Base-by-base conservation (phyloP, 108 stramenopile genomes). In the Fistulifera solaris region DNA sequence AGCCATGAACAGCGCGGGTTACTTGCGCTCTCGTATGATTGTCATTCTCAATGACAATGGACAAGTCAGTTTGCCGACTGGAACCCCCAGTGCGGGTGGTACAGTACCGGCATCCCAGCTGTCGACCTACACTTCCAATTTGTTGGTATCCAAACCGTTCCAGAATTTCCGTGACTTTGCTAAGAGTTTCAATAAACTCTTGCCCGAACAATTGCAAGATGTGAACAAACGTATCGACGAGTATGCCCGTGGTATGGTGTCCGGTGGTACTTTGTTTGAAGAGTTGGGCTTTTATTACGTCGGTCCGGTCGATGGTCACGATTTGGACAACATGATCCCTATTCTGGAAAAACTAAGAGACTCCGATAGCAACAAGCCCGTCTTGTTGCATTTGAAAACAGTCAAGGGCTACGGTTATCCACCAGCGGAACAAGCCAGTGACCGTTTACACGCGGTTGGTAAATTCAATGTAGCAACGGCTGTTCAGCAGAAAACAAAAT, bases 271-370 rank as follows among this genome's bases (percentile, higher is more conserved):
- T 12, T 56, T 97, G 17, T 97, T 97, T 63, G 96, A 97, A 70
- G 96, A 97, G 71, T 64, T 97, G 45, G 96, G 96, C 38, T 97
- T 95, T 77, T 97, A 93, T 75, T 97, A 97, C 80, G 92, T 97
- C 17, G 96, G 96, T 2, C 96, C 96, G 19, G 89, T 97, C 23
- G 96, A 97, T 76, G 96, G 94, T 18, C 96, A 97, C 64, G 96
- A 97, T 75, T 59, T 97, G 61, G 93, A 94, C 55, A 97, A 94
- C 72, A 68, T 97, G 71, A 81, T 97, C 25, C 96, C 94, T 44
- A 97, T 97, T 52, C 65, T 97, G 25, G 92, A 94, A 66, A 95
- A 96, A 50, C 76, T 97, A 27, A 74, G 93, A 11, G 93, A 94
- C 61, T 75, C 70, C 38, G 76, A 73, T 31, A 72, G 54, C 66